Percentiles rank a stretch among this genome's conserved stretches.
phyloP scores from a whole-genome alignment of 257 asterid genomes.

The Lycium ferocissimum region DNA sequence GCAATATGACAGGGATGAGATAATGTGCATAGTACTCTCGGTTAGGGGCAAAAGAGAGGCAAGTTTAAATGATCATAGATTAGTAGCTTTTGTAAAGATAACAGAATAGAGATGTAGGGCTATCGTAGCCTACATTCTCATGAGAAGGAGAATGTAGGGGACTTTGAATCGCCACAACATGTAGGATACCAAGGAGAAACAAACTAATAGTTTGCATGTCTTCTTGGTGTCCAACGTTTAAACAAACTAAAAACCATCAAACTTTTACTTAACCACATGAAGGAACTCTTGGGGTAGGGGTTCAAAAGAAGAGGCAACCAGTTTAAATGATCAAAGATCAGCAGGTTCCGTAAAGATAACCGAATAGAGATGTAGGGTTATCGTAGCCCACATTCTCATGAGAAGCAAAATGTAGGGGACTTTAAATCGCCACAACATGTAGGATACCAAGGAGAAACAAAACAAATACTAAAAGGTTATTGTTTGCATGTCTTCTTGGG shows the following conservation, averaged over 20 bases:
- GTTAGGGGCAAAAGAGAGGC: too few relatives aligned
- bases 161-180: neutral
- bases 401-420: slow-evolving; percentile 5
- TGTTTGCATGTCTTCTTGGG: slow-evolving; percentile 24
- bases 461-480: slow-evolving; percentile 1
- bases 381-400: slow-evolving; percentile 11
- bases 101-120: slow-evolving; percentile 6
- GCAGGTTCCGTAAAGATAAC: neutral
- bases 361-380: slow-evolving; percentile 14
- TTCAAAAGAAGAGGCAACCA: too few relatives aligned
- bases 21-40: neutral
- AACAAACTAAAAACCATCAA: neutral
- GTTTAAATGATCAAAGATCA: neutral
- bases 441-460: slow-evolving; percentile 24
- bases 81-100: neutral
- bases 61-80: neutral
- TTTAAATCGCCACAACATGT: neutral
- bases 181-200: slow-evolving; percentile 24
- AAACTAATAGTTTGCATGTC: slow-evolving; percentile 15
- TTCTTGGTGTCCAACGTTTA: slow-evolving; percentile 1
- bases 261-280: neutral
- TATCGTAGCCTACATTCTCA: slow-evolving; percentile 13
- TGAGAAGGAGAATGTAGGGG: slow-evolving; percentile 17
- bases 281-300: neutral
- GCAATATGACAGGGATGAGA: neutral